Percentiles rank a stretch among this genome's conserved stretches.
phyloP scores from a whole-genome alignment of 2,329 filamentous ascomycete species.

The Penicillium sp. region DNA sequence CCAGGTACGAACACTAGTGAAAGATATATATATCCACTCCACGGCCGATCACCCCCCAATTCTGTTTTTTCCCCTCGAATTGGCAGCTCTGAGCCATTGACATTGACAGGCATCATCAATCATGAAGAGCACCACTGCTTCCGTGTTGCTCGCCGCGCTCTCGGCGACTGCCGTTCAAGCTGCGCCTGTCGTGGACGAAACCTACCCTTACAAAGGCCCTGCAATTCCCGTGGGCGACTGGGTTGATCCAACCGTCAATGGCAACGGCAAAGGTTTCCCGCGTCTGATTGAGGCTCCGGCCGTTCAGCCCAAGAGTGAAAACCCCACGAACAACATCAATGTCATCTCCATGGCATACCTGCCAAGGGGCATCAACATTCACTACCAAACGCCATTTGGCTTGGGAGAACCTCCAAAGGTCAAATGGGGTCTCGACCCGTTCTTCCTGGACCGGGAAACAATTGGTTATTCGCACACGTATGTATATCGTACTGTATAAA shows the following conservation, averaged over 20 bases:
- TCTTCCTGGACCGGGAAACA: slow-evolving; percentile 32
- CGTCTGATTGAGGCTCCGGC: slow-evolving; percentile 50
- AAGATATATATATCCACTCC: not conserved
- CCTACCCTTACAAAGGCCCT: slow-evolving; percentile 48
- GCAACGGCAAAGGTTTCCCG: slow-evolving; percentile 51
- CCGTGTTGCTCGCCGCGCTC: slow-evolving; percentile 20
- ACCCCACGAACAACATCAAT: slow-evolving; percentile 52
- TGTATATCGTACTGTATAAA: slow-evolving; percentile 13
- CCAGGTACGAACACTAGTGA: not conserved
- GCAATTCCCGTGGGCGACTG: slow-evolving; percentile 49
- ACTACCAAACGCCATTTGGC: slow-evolving; percentile 54
- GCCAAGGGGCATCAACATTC: slow-evolving; percentile 49
- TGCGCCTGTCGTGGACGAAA: slow-evolving; percentile 27
- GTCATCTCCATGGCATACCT: slow-evolving; percentile 49
- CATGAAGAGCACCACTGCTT: slow-evolving; percentile 11
- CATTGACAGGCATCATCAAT: not conserved
- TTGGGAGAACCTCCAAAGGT: slow-evolving; percentile 44
- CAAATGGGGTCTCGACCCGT: slow-evolving; percentile 39
- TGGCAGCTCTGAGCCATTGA: not conserved
- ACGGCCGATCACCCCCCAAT: not conserved
- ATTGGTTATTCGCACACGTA: slow-evolving; percentile 42
- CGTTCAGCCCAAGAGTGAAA: slow-evolving; percentile 41
- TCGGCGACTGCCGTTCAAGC: slow-evolving; percentile 20
- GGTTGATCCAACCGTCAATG: slow-evolving; percentile 49
- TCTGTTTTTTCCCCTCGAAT: not conserved